Evolutionary conservation across 179 eudicot species (phyloP), one percentile per base, ranked within the genome.

Genomic region (Silene vulgaris): DNA sequence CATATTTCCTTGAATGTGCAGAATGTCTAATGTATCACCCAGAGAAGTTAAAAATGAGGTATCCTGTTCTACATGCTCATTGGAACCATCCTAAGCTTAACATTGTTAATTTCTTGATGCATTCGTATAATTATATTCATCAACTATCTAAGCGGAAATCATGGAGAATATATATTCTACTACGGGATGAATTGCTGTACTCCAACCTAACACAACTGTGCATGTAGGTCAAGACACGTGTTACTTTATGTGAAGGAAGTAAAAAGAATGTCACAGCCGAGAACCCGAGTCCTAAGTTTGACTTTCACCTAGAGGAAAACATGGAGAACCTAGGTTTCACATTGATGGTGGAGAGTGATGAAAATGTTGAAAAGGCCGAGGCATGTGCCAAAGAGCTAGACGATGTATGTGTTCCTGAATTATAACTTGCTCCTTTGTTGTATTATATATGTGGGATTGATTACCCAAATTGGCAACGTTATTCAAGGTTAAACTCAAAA

Each of bases 351-450:
- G 89, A 89, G 75, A 80, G 80, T 75, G 87, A 90, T 71, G 83
- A 67, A 77, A 85, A 79, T 82, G 82, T 90, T 69, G 88, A 89
- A 80, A 90, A 82, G 86, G 95, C 97, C 61, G 95, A 89, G 76
- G 96, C 93, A 45, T 90, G 87, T 74, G 60, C 88, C 67, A 89
- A 90, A 82, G 91, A 88, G 75, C 96, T 95, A 54, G 97, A 90
- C 60, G 82, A 87, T 86, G 99, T 90, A 88, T 85, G 97, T 69
- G 67, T 61, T 71, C 48, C 71, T 59, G 1, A 21, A 8, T 3
- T 73, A 62, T 54, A 45, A 50, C 2, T 43, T 61, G 14, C 23
- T 64, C 19, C 77, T 54, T 16, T 1, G 20, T 5, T 54, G n/a
- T 54, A 54, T 54, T 54, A 14, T 54, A 54, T n/a, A 54, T n/a